Conservation (phyloP, 495 filamentous ascomycete species). For the Xylaria palmicola region DNA sequence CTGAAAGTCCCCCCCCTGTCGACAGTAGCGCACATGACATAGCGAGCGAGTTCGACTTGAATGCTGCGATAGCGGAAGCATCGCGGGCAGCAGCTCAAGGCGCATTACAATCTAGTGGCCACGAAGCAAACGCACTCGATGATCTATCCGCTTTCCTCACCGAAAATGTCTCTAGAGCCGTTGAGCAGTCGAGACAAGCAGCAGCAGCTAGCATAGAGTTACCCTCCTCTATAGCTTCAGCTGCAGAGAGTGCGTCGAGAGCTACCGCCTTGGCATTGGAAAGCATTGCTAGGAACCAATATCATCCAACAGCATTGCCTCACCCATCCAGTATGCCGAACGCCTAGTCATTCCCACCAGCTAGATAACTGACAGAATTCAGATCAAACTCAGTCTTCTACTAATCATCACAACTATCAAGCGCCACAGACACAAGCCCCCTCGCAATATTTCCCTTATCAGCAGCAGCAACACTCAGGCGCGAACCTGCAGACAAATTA, state of each 20-base stretch:
- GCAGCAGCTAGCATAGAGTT: conserved; percentile 23
- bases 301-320: conserved; percentile 33
- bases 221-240: conserved; percentile 32
- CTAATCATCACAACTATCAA: conserved; percentile 32
- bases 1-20: conserved; percentile 30
- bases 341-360: neutral
- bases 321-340: conserved; percentile 29
- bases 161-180: conserved; percentile 33
- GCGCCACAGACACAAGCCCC: conserved; percentile 26
- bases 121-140: conserved; percentile 22
- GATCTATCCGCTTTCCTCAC: conserved; percentile 32
- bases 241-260: conserved; percentile 31
- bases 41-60: conserved; percentile 28
- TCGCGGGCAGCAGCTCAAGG: conserved; percentile 32
- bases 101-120: conserved; percentile 12
- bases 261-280: conserved; percentile 33
- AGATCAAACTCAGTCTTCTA: conserved; percentile 16
- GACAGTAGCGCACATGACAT: conserved; percentile 14
- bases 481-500: conserved; percentile 18
- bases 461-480: conserved; percentile 22
- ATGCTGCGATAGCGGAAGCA: conserved; percentile 32
- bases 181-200: conserved; percentile 29
- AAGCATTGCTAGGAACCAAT: conserved; percentile 34
- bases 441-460: conserved; percentile 27
- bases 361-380: neutral